Base-by-base conservation (phyloP, 2,329 filamentous ascomycete species). In the Pyrenochaeta sp. region DNA sequence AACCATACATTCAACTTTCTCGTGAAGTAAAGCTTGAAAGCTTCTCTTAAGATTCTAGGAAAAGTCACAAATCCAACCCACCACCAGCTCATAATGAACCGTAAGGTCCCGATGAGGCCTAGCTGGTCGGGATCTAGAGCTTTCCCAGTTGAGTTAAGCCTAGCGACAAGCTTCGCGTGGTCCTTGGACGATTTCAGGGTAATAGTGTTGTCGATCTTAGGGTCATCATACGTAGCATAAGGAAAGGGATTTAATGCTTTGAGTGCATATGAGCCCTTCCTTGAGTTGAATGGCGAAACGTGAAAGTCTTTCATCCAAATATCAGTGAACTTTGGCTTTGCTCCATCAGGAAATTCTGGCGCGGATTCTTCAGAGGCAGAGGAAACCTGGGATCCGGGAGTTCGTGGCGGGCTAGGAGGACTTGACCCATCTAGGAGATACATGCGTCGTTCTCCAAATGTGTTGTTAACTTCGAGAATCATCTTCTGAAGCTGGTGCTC, bases 381-480 rank as follows among this genome's bases (percentile, higher is more conserved):
- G 20, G 23, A 36, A 4, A 15, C 15, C 43, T 50, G 52, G 7
- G 49, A 51, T 3, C 40, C 55, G 8, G 47, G 37, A 19, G 53
- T 55, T 15, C 37, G 41, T 5, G 58, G 48, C 28, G 67, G 58
- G 20, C 69, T 68, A n/a, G 72, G 27, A 18, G 60, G 47, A 18
- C 54, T 55, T 2, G 58, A 58, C 2, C 66, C 68, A 18, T 77
- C 75, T 9, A 88, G 70, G 23, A 85, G 75, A 58, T 89, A 89
- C 67, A 86, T 80, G 7, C 85, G 80, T 36, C 85, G 77, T 67
- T 91, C 88, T 35, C 82, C 86, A 60, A 89, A 90, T 0, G 86
- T 89, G 57, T 90, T 90, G 68, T 89, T 89, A 31, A 90, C 85
- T 65, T 92, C 88, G 1, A 89, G 63, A 1, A 92, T 77, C 70